These are phyloP conservation scores for Neoboletus brunneissimus DNA, from an alignment of 768 basidiomycete genomes.

Conservation along the genomic window DNA sequence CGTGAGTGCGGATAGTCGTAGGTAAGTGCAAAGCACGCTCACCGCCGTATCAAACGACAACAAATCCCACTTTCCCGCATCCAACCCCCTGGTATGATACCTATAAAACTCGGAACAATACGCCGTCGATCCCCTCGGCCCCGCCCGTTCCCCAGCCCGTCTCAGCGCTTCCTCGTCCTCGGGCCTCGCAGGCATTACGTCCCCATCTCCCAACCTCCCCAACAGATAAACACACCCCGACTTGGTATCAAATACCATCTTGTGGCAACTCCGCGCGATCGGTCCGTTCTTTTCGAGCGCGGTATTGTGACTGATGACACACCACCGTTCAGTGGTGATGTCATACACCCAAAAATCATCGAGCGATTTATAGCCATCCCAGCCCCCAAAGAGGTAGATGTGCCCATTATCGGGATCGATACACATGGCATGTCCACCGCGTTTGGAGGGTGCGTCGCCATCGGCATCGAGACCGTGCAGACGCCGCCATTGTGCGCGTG, in stretches of 20 bases:
- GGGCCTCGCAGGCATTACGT: slow-evolving; percentile 34
- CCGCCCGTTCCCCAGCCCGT: slow-evolving; percentile 21
- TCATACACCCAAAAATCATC: slow-evolving; percentile 80
- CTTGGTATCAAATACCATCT: slow-evolving; percentile 75
- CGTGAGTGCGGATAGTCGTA: background rate
- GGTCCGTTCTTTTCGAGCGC: slow-evolving; percentile 62
- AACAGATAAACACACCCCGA: slow-evolving; percentile 70
- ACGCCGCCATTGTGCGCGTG: slow-evolving; percentile 60
- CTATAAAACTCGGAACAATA: slow-evolving; percentile 72
- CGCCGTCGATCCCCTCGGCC: slow-evolving; percentile 21
- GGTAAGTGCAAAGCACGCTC: slow-evolving; percentile 17
- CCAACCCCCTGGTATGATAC: slow-evolving; percentile 43
- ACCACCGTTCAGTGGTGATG: slow-evolving; percentile 60
- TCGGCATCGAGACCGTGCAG: slow-evolving; percentile 59
- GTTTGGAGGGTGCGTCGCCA: slow-evolving; percentile 58
- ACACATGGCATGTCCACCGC: slow-evolving; percentile 83
- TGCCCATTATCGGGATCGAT: slow-evolving; percentile 59
- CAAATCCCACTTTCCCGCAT: slow-evolving; percentile 70
- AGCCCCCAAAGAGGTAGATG: slow-evolving; percentile 79
- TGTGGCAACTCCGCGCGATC: slow-evolving; percentile 71
- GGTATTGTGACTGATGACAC: slow-evolving; percentile 53
- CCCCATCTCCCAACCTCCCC: slow-evolving; percentile 63
- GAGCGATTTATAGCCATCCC: slow-evolving; percentile 67
- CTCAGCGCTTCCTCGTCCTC: slow-evolving; percentile 21
- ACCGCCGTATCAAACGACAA: slow-evolving; percentile 67